Evolutionary conservation across 2,329 filamentous ascomycete genomes (phyloP).

Genomic region (Fusarium aywerte): DNA sequence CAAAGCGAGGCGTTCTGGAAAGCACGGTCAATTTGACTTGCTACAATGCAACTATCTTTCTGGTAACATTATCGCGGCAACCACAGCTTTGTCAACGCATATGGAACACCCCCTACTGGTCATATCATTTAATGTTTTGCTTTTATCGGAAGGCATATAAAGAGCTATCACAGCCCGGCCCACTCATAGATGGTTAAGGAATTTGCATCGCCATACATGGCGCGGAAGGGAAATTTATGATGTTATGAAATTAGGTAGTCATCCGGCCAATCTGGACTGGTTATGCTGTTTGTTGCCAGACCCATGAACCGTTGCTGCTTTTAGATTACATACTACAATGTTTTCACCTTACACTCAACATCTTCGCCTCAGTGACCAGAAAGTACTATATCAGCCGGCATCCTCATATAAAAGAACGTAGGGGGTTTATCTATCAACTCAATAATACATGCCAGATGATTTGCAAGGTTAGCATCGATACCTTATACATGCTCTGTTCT

Average conservation of each 20-base stretch:
- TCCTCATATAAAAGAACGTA: neutral
- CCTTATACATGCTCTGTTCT: neutral
- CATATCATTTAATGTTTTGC: slow-evolving; percentile 25
- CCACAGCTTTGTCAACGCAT: neutral
- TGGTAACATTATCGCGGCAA: neutral
- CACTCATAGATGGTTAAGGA: slow-evolving; percentile 26
- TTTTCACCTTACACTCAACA: neutral
- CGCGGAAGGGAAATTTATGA: slow-evolving; percentile 23
- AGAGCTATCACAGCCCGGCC: slow-evolving; percentile 5
- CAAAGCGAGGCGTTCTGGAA: slow-evolving; percentile 45
- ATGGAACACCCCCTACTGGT: slow-evolving; percentile 1
- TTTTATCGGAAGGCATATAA: slow-evolving; percentile 19
- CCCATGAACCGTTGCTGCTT: neutral
- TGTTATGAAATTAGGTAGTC: slow-evolving; percentile 29
- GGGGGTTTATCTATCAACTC: neutral
- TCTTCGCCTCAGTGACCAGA: neutral
- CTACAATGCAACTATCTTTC: slow-evolving; percentile 21
- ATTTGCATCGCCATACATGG: slow-evolving; percentile 34
- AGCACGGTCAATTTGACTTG: slow-evolving; percentile 30
- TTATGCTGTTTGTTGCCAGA: neutral
- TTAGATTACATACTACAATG: slow-evolving; percentile 14
- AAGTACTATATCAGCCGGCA: neutral
- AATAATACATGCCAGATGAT: too few relatives aligned
- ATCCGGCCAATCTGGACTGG: slow-evolving; percentile 5
- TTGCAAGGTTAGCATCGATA: too few relatives aligned